phyloP scores from a whole-genome alignment of 257 asterid genomes.

The Capsicum pubescens region DNA sequence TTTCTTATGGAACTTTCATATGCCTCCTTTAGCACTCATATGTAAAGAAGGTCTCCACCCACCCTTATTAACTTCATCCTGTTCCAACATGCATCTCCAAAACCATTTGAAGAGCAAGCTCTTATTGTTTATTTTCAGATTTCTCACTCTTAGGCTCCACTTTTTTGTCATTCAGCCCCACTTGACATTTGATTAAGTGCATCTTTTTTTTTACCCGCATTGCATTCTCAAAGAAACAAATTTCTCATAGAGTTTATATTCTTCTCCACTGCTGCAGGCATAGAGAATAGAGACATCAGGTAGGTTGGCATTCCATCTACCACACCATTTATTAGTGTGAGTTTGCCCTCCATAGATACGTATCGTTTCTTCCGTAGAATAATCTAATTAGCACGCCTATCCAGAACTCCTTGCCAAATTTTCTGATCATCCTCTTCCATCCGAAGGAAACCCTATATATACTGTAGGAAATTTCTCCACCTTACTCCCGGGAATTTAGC shows the following conservation, averaged over 20 bases:
- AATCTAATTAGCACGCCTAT: neutral
- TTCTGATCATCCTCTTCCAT: too few species aligned
- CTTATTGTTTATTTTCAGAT: neutral
- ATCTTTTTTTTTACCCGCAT: neutral
- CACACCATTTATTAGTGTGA: neutral
- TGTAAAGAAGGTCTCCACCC: neutral
- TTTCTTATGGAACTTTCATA: neutral
- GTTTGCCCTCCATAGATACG: neutral
- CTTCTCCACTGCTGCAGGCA: neutral
- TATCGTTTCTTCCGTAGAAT: neutral
- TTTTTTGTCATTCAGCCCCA: neutral
- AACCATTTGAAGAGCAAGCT: neutral
- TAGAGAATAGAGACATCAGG: neutral
- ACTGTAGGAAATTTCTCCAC: too few species aligned
- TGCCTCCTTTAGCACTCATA: neutral
- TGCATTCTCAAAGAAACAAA: neutral
- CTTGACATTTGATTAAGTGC: neutral
- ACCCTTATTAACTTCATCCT: neutral
- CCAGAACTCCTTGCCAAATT: too few species aligned
- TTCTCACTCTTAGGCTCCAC: neutral
- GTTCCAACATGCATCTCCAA: neutral
- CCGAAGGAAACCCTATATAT: too few species aligned
- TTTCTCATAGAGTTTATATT: neutral
- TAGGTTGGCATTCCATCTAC: neutral
- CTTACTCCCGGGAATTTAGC: too few species aligned